Percentiles rank a stretch among this genome's conserved stretches.
These are phyloP conservation scores for Eucalyptus erythrocorys DNA, from an alignment of 345 rosid genomes.

Conservation along the genomic window DNA sequence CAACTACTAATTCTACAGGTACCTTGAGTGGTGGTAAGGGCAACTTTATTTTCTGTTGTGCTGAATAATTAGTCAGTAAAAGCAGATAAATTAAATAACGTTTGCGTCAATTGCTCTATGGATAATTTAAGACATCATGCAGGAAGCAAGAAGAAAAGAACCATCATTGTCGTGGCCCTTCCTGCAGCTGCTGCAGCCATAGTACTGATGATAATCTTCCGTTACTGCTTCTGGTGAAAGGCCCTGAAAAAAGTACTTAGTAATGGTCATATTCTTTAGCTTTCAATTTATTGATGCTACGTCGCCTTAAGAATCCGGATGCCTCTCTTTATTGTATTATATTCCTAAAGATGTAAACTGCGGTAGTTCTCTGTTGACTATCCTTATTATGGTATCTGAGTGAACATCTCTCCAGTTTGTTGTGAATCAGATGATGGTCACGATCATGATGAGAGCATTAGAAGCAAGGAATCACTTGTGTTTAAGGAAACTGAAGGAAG, in stretches of 20 bases:
- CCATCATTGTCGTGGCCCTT: background rate
- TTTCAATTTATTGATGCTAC: background rate
- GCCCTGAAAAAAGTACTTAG: background rate
- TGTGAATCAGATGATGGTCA: background rate
- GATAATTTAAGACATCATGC: background rate
- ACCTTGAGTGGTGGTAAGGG: background rate
- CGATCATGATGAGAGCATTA: background rate
- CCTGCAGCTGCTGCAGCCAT: background rate
- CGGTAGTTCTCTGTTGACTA: background rate
- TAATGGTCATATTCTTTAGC: background rate
- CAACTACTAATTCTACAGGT: background rate
- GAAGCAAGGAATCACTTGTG: constrained; percentile 8
- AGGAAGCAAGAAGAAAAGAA: constrained; percentile 3
- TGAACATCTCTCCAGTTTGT: background rate
- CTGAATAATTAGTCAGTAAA: background rate
- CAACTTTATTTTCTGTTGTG: background rate
- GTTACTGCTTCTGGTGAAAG: constrained; percentile 6
- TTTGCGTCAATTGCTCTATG: background rate
- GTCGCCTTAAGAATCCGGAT: background rate
- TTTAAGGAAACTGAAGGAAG: constrained; percentile 10
- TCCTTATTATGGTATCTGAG: background rate
- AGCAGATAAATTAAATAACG: no score
- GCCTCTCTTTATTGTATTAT: background rate
- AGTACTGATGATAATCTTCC: background rate
- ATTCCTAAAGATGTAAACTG: background rate